Conservation (phyloP, 2,329 filamentous ascomycete genomes). For the Botrytis medusae region DNA sequence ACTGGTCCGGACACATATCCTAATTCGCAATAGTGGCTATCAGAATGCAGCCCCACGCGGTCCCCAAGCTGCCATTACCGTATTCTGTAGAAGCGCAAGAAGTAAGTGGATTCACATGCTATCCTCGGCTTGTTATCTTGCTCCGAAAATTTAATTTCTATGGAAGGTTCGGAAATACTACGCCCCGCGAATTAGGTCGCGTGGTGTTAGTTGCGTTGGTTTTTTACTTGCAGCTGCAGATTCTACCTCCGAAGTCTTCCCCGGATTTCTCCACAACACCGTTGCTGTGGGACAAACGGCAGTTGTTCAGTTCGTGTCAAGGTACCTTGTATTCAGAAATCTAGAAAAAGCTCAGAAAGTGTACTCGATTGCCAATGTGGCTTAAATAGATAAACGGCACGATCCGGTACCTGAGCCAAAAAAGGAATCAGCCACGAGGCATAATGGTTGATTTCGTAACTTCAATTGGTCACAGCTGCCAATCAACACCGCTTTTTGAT, state of each 20-base stretch:
- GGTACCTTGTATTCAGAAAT: neutral
- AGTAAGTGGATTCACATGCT: neutral
- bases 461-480: neutral
- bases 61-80: neutral
- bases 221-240: neutral
- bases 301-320: neutral
- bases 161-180: neutral
- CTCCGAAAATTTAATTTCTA: neutral
- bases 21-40: neutral
- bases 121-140: neutral
- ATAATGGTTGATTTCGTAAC: neutral
- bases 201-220: neutral
- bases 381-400: neutral
- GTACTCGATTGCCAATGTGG: neutral
- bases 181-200: neutral
- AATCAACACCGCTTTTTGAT: neutral
- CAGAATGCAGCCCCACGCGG: neutral
- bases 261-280: constrained; percentile 1
- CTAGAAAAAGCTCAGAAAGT: neutral
- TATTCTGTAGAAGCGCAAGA: neutral
- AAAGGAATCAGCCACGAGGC: neutral
- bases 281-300: neutral
- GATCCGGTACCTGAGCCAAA: neutral
- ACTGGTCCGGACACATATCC: neutral
- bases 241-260: neutral